These are phyloP conservation scores for Cardamine occulta DNA, from an alignment of 345 rosid genomes.

Conservation along the genomic window DNA sequence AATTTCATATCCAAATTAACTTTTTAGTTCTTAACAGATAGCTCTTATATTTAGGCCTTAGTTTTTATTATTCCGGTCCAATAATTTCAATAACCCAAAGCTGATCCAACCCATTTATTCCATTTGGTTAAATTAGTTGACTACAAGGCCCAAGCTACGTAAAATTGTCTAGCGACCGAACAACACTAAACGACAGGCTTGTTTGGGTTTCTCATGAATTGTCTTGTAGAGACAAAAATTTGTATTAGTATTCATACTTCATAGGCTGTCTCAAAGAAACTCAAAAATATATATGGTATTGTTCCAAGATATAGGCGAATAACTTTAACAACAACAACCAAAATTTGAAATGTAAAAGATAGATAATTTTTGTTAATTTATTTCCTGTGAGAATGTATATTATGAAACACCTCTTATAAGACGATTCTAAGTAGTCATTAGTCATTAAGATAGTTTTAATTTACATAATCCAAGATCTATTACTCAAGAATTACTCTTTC, in stretches of 20 bases:
- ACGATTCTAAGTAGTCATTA: not conserved
- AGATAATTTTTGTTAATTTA: not conserved
- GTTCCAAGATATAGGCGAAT: not conserved
- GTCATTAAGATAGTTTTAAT: not conserved
- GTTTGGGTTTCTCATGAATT: not conserved
- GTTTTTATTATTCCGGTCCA: not conserved
- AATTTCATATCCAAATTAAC: not conserved
- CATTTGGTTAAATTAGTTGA: not conserved
- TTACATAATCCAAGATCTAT: not conserved
- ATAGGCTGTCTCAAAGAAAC: not conserved
- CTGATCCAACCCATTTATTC: not conserved
- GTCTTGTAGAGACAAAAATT: not conserved
- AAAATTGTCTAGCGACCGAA: not conserved
- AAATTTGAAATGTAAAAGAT: no score
- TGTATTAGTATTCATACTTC: no score
- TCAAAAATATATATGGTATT: not conserved
- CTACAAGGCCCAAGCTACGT: constrained; percentile 5
- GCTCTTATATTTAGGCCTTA: constrained; percentile 3
- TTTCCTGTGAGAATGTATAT: not conserved
- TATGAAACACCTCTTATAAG: not conserved
- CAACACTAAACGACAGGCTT: not conserved
- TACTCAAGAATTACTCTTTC: not conserved
- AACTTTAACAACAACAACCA: no score
- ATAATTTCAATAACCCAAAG: not conserved
- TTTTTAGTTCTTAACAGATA: not conserved